Evolutionary conservation across 108 stramenopile species (phyloP), one percentile per base, ranked within the genome.

Genomic region (Cyclostephanos tholiformis): DNA sequence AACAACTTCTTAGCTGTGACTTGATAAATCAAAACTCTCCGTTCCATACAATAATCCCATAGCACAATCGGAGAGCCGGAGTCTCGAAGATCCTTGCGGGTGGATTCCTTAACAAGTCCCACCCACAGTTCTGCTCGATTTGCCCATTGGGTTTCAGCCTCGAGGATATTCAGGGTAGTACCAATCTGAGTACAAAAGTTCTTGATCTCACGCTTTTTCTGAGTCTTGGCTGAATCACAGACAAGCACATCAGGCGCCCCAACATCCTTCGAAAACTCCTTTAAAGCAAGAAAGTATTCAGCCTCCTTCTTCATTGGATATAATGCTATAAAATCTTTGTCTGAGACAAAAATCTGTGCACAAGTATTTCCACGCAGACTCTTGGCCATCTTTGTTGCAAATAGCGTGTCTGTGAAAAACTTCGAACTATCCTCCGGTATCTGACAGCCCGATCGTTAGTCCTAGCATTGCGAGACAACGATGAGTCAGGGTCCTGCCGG

Each of bases 401-500:
- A 67, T 5, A 77, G 52, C 1, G 76, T 77, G 53, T 77, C 76
- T 61, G 53, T 77, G 76, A 77, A 77, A 51, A 77, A 71, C 27
- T 5, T 16, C 6, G 56, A 58, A 1, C 30, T 29, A 58, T 2
- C 3, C 13, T 17, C 25, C 11, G 2, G 11, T 58, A 58, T 4
- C 27, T 4, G 2, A 58, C 6, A 7, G 29, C 29, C 2, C 27
- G 3, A 29, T 29, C 57, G 30, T 58, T 58, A 1, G 27, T 58
- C 0, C 57, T 29, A 58, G 30, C 30, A 58, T 58, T 58, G 27
- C 57, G 7, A 4, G 57, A 26, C 25, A 58, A 9, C 2, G 57
- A 58, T 6, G 57, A 58, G 27, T 58, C 27, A 9, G 57, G 29
- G 9, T 26, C 57, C 2, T 58, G 27, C 14, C 44, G 36, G 63